Evolutionary conservation across 2,329 filamentous ascomycete genomes (phyloP).

Genomic region (Ceratocystis colombiana): DNA sequence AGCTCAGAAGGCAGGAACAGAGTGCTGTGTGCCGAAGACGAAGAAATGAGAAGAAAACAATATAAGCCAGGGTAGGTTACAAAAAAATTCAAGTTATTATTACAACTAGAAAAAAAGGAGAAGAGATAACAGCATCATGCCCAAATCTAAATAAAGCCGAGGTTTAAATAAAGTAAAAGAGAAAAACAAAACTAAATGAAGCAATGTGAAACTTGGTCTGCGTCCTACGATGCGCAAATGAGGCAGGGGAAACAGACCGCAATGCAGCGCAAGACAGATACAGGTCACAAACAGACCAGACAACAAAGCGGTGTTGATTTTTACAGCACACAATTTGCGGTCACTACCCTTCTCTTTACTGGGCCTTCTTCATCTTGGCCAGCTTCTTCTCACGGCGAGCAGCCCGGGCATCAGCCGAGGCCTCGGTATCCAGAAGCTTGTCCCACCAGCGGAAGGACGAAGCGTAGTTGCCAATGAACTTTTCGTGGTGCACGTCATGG

Average conservation of each 20-base stretch:
- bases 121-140: constrained; percentile 22
- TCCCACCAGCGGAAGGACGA: constrained; percentile 99
- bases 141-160: constrained; percentile 17
- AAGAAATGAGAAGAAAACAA: constrained; percentile 9
- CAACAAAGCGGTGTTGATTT: not conserved
- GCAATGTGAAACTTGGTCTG: not conserved
- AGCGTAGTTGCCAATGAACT: constrained; percentile 95
- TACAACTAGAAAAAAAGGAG: constrained; percentile 27
- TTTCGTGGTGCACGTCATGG: constrained; percentile 95
- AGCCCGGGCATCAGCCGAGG: constrained; percentile 76
- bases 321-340: not conserved
- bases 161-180: constrained; percentile 16
- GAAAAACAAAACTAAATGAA: constrained; percentile 15
- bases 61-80: not conserved
- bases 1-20: constrained; percentile 36
- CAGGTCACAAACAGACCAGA: not conserved
- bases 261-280: not conserved
- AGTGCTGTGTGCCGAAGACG: constrained; percentile 46
- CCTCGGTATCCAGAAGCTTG: constrained; percentile 85
- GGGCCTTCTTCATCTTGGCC: constrained; percentile 57
- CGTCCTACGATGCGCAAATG: not conserved
- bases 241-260: not conserved
- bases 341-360: constrained; percentile 38
- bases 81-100: constrained; percentile 20
- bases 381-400: constrained; percentile 69